Evolutionary conservation across 2,329 filamentous ascomycete species (phyloP).

Genomic region (Blastomyces emzantsi): DNA sequence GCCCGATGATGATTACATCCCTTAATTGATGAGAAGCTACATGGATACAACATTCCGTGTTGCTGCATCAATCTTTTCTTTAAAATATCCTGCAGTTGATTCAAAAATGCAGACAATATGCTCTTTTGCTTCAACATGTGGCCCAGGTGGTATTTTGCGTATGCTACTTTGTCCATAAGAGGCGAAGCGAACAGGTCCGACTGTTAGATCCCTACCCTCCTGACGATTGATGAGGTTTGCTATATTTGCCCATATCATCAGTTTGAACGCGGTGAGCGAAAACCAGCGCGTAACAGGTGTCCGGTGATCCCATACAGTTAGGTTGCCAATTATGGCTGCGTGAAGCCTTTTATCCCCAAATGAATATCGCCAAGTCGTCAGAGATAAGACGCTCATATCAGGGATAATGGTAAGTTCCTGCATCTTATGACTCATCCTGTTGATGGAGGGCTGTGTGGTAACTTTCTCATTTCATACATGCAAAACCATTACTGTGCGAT

Average conservation of each 20-base stretch:
- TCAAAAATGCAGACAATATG: neutral
- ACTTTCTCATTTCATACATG: neutral
- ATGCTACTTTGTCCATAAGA: neutral
- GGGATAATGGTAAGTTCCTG: neutral
- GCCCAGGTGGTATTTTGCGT: neutral
- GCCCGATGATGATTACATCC: neutral
- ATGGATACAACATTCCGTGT: neutral
- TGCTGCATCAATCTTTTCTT: neutral
- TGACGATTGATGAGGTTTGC: neutral
- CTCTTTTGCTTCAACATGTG: neutral
- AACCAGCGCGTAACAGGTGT: neutral
- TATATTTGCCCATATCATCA: neutral
- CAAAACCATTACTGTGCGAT: neutral
- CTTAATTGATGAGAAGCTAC: neutral
- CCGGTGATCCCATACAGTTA: too few species aligned
- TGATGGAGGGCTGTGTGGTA: neutral
- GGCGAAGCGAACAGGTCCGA: neutral
- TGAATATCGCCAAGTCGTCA: neutral
- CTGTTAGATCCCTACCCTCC: neutral
- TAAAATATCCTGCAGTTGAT: neutral
- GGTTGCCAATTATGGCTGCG: neutral
- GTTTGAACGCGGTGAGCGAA: neutral
- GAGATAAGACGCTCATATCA: neutral
- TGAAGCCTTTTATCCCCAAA: too few species aligned
- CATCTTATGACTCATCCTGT: neutral